phyloP scores from a whole-genome alignment of 495 filamentous ascomycete species.

The Penicillium coffeae region DNA sequence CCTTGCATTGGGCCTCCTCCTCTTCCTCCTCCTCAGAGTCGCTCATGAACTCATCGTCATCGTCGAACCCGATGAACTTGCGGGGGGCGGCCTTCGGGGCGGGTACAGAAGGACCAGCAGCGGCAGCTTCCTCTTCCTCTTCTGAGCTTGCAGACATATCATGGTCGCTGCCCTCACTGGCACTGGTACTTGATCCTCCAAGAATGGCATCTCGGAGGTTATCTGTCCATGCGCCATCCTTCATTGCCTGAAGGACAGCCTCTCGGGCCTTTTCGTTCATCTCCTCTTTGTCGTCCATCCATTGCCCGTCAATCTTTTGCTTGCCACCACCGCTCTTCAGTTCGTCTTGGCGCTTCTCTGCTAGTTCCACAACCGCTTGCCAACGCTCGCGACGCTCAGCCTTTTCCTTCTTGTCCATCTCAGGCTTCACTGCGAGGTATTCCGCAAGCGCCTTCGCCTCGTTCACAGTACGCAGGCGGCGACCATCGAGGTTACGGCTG shows the following conservation, averaged over 20 bases:
- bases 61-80: slow-evolving; percentile 80
- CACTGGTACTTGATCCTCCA: slow-evolving; percentile 45
- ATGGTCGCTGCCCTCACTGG: slow-evolving; percentile 47
- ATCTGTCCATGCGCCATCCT: slow-evolving; percentile 53
- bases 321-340: slow-evolving; percentile 62
- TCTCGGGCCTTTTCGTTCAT: slow-evolving; percentile 76
- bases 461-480: slow-evolving; percentile 82
- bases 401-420: slow-evolving; percentile 91
- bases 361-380: slow-evolving; percentile 77
- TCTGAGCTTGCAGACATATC: slow-evolving; percentile 39
- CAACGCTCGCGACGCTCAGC: slow-evolving; percentile 76
- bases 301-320: slow-evolving; percentile 77
- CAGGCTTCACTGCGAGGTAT: slow-evolving; percentile 91
- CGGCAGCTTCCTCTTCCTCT: slow-evolving; percentile 43
- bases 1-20: slow-evolving; percentile 35
- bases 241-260: slow-evolving; percentile 75
- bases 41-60: slow-evolving; percentile 87
- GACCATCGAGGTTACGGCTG: slow-evolving; percentile 88
- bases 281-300: slow-evolving; percentile 91
- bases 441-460: slow-evolving; percentile 94
- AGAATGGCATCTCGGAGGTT: slow-evolving; percentile 41
- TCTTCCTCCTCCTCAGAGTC: slow-evolving; percentile 60
- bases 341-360: slow-evolving; percentile 78
- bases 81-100: slow-evolving; percentile 29
- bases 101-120: slow-evolving; percentile 25